Conservation (phyloP, 2,329 filamentous ascomycete genomes). For the Fusarium penzigii region DNA sequence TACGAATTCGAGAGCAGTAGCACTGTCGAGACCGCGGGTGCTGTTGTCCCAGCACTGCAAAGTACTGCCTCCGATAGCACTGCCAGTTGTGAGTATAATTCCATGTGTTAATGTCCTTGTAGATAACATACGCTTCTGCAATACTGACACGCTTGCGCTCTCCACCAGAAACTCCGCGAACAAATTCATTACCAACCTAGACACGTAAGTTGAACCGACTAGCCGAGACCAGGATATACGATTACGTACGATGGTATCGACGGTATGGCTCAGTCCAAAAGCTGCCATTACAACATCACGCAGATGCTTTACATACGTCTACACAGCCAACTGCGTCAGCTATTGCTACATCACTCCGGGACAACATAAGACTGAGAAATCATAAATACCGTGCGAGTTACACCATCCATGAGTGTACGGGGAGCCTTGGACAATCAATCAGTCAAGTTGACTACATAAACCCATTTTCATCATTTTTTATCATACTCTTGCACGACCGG, state of each 20-base stretch:
- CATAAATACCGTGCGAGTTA: slow-evolving; percentile 84
- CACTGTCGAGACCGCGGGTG: slow-evolving; percentile 26
- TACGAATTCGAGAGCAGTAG: slow-evolving; percentile 7
- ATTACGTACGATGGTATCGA: too few species aligned
- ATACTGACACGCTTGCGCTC: slow-evolving; percentile 76
- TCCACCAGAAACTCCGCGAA: slow-evolving; percentile 75
- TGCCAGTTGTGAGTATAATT: too few species aligned
- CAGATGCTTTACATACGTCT: too few species aligned
- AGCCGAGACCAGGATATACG: too few species aligned
- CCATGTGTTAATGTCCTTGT: neutral
- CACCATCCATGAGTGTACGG: slow-evolving; percentile 66
- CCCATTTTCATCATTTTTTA: too few species aligned
- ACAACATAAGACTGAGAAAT: slow-evolving; percentile 21
- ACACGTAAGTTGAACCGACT: too few species aligned
- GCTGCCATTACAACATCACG: too few species aligned
- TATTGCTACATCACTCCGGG: too few species aligned
- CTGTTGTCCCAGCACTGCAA: slow-evolving; percentile 29
- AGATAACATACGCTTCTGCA: slow-evolving; percentile 56
- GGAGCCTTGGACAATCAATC: slow-evolving; percentile 63
- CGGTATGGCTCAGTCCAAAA: too few species aligned
- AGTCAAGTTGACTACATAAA: too few species aligned
- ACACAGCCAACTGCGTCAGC: too few species aligned
- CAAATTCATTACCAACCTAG: slow-evolving; percentile 71
- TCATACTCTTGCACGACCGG: slow-evolving; percentile 62
- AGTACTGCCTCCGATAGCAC: neutral